Evolutionary conservation across 2,329 filamentous ascomycete genomes (phyloP).

Genomic region (Claviceps citrina): DNA sequence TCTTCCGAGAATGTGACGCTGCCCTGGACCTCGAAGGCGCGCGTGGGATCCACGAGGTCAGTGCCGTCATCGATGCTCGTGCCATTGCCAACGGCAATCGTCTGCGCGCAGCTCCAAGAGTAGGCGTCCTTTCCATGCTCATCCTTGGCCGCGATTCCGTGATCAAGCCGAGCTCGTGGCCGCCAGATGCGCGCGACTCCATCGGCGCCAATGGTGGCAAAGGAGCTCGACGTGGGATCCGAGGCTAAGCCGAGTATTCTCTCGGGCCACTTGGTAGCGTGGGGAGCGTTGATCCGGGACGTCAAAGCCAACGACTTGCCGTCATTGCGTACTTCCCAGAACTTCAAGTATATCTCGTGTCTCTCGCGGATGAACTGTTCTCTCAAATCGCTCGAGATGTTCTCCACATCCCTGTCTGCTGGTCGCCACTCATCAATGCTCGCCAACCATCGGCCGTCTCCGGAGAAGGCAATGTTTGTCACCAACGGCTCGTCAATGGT

Average conservation of each 20-base stretch:
- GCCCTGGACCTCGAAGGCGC: conserved; percentile 33
- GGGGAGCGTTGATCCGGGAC: conserved; percentile 71
- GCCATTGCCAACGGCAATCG: conserved; percentile 36
- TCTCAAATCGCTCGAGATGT: conserved; percentile 18
- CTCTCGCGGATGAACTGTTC: conserved; percentile 34
- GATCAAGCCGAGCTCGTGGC: conserved; percentile 51
- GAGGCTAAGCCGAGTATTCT: conserved; percentile 58
- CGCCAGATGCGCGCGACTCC: conserved; percentile 66
- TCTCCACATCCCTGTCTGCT: conserved; percentile 49
- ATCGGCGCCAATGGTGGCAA: conserved; percentile 77
- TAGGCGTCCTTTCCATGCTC: conserved; percentile 42
- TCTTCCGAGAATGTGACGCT: conserved; percentile 68
- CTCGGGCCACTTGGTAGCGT: conserved; percentile 41
- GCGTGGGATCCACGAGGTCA: conserved; percentile 12
- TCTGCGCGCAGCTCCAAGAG: conserved; percentile 58
- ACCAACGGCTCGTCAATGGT: conserved; percentile 65
- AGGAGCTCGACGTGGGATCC: conserved; percentile 53
- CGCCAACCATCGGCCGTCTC: conserved; percentile 76
- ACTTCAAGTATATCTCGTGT: conserved; percentile 71
- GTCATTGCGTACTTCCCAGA: conserved; percentile 58
- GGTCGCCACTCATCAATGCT: conserved; percentile 87
- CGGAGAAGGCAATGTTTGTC: conserved; percentile 57
- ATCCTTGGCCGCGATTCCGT: conserved; percentile 50
- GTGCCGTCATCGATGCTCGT: conserved; percentile 27
- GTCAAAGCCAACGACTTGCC: conserved; percentile 55